Evolutionary conservation across 2,329 filamentous ascomycete species (phyloP), one percentile per base, ranked within the genome.

Genomic region (Cordyceps pruinosa): DNA sequence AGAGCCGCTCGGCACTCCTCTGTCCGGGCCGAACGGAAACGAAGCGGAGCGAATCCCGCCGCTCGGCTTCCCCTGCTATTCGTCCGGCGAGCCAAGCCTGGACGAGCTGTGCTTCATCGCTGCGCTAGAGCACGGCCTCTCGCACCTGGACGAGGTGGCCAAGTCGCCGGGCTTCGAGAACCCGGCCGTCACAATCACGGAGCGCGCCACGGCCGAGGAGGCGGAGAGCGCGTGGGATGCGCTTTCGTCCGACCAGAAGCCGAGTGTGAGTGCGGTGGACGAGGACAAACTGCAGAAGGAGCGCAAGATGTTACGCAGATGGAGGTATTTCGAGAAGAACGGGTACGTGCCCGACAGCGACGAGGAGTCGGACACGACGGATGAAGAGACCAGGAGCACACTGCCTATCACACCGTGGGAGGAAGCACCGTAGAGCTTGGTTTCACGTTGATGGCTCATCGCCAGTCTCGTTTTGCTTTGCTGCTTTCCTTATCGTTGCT

Each of bases 61-160:
- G 12, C 74, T 80, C 44, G 86, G 87, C 5, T 87, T 83, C 61
- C 87, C 87, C 5, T 79, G 84, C 60, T 87, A 87, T 69, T 86
- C 86, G n/a, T 81, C 85, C 2, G 86, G 86, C 4, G 83, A 88
- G 60, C 64, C 71, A 1, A 66, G 76, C 34, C 76, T 83, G 64
- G 73, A 73, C 8, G 89, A 95, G 68, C 74, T 76, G 37, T 79
- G 89, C 60, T 77, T 92, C 53, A 74, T 86, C 13, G 68, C 67
- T 12, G 78, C 81, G 0, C 79, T 82, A 61, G 63, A 67, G 13
- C 68, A 73, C 2, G 79, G 89, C 26, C 69, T 90, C 2, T 69
- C 73, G 39, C 91, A 85, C 78, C 74, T 91, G 35, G 72, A 83
- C 49, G 73, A 81, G 37, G 77, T 87, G 13, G 77, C 81, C 5